Conservation (phyloP, 192 early-diverging fungal genomes). For the Funneliformis mosseae region DNA sequence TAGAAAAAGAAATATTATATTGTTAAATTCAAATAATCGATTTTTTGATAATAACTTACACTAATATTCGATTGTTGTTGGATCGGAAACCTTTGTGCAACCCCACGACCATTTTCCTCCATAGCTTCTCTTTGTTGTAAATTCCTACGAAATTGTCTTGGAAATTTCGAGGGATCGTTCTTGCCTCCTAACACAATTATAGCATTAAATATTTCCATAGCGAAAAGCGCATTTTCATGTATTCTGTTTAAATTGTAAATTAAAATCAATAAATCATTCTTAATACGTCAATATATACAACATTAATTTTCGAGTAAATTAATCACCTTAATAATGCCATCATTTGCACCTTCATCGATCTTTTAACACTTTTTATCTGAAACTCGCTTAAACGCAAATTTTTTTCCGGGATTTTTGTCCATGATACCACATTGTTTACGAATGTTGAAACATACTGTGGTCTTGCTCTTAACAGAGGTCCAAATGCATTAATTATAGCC, state of each 20-base stretch:
- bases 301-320: not conserved
- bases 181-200: conserved; percentile 25
- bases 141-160: conserved; percentile 29
- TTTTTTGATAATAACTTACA: not conserved
- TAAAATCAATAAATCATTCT: not conserved
- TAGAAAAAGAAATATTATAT: not conserved
- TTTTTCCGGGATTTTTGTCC: conserved; percentile 31
- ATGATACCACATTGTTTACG: conserved; percentile 29
- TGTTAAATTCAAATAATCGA: not conserved
- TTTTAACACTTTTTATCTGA: conserved; percentile 39
- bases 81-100: not conserved
- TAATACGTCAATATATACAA: conserved; percentile 1
- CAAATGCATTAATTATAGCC: conserved; percentile 41
- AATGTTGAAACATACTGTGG: conserved; percentile 39
- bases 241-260: conserved; percentile 13
- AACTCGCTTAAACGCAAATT: conserved; percentile 22
- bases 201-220: conserved; percentile 14
- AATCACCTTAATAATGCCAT: conserved; percentile 41
- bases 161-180: conserved; percentile 19
- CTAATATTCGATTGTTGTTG: not conserved
- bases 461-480: conserved; percentile 37
- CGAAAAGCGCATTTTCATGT: not conserved
- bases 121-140: conserved; percentile 3
- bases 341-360: conserved; percentile 38
- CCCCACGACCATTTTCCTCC: not conserved